Base-by-base conservation (phyloP, 768 basidiomycete genomes). In the Thelephora ganbajun region DNA sequence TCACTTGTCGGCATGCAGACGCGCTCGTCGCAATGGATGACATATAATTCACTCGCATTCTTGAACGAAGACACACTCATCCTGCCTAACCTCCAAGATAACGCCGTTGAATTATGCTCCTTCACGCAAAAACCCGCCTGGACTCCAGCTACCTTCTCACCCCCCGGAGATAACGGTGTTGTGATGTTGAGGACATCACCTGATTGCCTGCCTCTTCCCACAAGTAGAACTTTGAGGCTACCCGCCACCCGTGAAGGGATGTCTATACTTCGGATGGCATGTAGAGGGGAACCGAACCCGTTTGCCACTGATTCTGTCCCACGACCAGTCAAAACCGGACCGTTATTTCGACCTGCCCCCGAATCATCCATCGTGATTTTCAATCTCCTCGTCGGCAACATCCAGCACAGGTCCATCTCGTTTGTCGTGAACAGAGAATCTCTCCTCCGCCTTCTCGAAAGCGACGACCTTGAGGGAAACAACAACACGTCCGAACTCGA, bases 261-360 rank as follows among this genome's bases (percentile, higher is more conserved):
- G 39, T 14, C 16, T 18, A 22, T 41, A 2, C 6, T 22, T 16
- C 16, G 39, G 12, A 53, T 61, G 48, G 53, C 50, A 6, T 62
- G 61, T 34, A 57, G 61, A 22, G 54, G 54, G 37, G 61, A 62
- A 45, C 61, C 61, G 3, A 61, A 57, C 44, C 56, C 39, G 4
- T 41, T 18, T 14, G 9, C 52, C 13, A 42, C 45, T 11, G 43
- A 46, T 14, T 34, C 37, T 11, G 33, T 26, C 14, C 22, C 53
- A 4, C 35, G 36, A 41, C 5, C 37, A 37, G 11, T 41, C 22
- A 23, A 50, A 35, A 3, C 26, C 23, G 0, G 45, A 35, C 5
- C 44, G 34, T 6, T n/a, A 19, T 19, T 54, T 51, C 50, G 45
- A 45, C 50, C 58, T 35, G 49, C 52, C 11, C 51, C 62, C 1